Percentiles rank a stretch among this genome's conserved stretches.
These are phyloP conservation scores for Melampsora occidentalis DNA, from an alignment of 1,284 basidiomycete genomes.

Conservation along the genomic window DNA sequence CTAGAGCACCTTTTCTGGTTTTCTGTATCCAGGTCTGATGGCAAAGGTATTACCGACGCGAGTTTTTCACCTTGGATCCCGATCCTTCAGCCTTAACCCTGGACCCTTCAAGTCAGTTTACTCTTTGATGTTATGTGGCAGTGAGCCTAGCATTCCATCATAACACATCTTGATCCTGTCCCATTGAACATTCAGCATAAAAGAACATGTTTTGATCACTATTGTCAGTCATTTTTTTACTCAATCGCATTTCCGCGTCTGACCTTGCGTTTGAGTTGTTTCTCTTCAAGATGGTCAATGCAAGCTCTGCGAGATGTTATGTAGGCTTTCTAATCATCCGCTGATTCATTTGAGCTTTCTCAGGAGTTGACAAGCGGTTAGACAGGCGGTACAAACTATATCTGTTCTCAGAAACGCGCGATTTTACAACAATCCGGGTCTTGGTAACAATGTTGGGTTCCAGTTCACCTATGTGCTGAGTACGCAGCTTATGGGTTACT, in stretches of 20 bases:
- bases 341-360: neutral
- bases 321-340: neutral
- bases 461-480: conserved; percentile 53
- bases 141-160: neutral
- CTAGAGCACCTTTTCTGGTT: too few relatives aligned
- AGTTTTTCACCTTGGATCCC: neutral
- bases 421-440: conserved; percentile 20
- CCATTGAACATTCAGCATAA: conserved; percentile 6
- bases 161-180: neutral
- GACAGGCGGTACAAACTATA: conserved; percentile 22
- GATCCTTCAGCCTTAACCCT: conserved; percentile 29
- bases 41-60: conserved; percentile 10
- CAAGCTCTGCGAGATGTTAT: conserved; percentile 27
- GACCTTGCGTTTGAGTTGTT: neutral
- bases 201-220: conserved; percentile 37
- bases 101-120: conserved; percentile 38
- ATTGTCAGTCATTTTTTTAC: conserved; percentile 14
- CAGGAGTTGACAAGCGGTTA: neutral
- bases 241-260: neutral
- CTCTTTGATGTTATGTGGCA: neutral
- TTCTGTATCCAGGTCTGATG: conserved; percentile 11
- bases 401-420: conserved; percentile 19
- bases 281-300: conserved; percentile 30
- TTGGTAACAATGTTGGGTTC: conserved; percentile 22
- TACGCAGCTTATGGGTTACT: conserved; percentile 59